phyloP scores from a whole-genome alignment of 192 early-diverging fungal genomes.

The Gamsiella multidivaricata region DNA sequence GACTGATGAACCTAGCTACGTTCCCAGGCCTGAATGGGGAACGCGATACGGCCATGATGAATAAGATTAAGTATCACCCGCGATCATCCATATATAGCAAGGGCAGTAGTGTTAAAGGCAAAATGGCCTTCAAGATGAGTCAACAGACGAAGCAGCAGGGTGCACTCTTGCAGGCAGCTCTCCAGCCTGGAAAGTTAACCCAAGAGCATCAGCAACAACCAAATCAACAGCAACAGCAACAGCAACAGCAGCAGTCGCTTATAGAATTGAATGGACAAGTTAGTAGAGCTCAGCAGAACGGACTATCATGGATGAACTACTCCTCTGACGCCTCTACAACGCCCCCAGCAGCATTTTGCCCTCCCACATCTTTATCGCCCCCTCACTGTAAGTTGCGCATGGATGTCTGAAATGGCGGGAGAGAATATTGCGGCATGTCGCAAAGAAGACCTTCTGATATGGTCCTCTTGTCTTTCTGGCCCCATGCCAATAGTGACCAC shows the following conservation, averaged over 20 bases:
- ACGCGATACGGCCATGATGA: background rate
- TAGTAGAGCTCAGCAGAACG: background rate
- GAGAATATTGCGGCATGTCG: too few relatives aligned
- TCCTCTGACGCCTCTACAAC: background rate
- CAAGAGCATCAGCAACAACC: background rate
- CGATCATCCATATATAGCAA: constrained; percentile 4
- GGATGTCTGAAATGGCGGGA: too few relatives aligned
- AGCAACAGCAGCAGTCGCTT: constrained; percentile 1
- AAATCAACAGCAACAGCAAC: constrained; percentile 20
- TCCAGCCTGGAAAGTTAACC: constrained; percentile 2
- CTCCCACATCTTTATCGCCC: too few relatives aligned
- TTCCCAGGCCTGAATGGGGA: constrained; percentile 9
- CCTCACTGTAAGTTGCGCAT: too few relatives aligned
- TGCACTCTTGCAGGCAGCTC: constrained; percentile 4
- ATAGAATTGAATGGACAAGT: background rate
- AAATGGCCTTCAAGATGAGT: constrained; percentile 18
- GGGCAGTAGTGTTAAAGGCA: background rate
- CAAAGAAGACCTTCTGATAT: background rate
- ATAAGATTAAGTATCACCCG: background rate
- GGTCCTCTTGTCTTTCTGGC: background rate
- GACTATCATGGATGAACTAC: background rate
- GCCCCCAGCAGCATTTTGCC: background rate
- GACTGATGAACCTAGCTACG: constrained; percentile 26
- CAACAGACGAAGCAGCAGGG: constrained; percentile 18
- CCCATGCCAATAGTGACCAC: too few relatives aligned